These are phyloP conservation scores for Ogataea angusta DNA, from an alignment of 805 yeast genomes.

Conservation along the genomic window DNA sequence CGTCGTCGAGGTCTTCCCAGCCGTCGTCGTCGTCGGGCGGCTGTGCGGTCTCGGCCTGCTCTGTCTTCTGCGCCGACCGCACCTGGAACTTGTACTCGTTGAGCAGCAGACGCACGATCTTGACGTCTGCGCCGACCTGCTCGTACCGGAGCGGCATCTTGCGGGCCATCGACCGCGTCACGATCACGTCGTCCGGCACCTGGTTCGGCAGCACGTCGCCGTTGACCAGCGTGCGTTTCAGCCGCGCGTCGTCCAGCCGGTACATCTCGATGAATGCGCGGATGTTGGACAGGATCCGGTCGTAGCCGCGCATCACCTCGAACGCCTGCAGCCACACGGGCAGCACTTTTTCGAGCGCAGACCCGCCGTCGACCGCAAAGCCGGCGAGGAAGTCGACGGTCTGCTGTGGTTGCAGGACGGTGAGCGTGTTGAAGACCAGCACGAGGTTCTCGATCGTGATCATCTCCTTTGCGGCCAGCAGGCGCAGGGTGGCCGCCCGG, in stretches of 20 bases:
- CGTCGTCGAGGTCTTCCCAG: slow-evolving; percentile 77
- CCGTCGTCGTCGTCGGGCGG: slow-evolving; percentile 43
- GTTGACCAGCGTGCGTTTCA: slow-evolving; percentile 56
- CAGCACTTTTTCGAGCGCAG: slow-evolving; percentile 55
- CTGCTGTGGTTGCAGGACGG: slow-evolving; percentile 57
- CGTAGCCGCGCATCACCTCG: slow-evolving; percentile 76
- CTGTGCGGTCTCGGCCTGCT: slow-evolving; percentile 27
- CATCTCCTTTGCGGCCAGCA: slow-evolving; percentile 63
- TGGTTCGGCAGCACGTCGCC: slow-evolving; percentile 71
- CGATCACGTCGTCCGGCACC: slow-evolving; percentile 52
- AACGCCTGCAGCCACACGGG: slow-evolving; percentile 83
- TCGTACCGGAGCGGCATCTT: slow-evolving; percentile 59
- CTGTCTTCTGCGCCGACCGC: slow-evolving; percentile 39
- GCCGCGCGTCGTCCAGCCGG: slow-evolving; percentile 50
- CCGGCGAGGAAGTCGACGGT: slow-evolving; percentile 59
- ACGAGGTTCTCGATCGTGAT: slow-evolving; percentile 75
- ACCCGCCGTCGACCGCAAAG: slow-evolving; percentile 29
- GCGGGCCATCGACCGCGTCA: slow-evolving; percentile 83
- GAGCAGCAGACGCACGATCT: slow-evolving; percentile 68
- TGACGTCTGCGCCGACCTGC: slow-evolving; percentile 63
- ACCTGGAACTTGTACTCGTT: slow-evolving; percentile 67
- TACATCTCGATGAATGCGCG: slow-evolving; percentile 68
- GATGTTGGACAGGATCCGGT: slow-evolving; percentile 63
- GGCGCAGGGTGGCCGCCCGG: slow-evolving; percentile 66
- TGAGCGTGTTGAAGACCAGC: slow-evolving; percentile 70